Percentiles rank a stretch among this genome's conserved stretches.
Conservation (phyloP, 768 basidiomycete genomes). For the Leucosporidium scottii region DNA sequence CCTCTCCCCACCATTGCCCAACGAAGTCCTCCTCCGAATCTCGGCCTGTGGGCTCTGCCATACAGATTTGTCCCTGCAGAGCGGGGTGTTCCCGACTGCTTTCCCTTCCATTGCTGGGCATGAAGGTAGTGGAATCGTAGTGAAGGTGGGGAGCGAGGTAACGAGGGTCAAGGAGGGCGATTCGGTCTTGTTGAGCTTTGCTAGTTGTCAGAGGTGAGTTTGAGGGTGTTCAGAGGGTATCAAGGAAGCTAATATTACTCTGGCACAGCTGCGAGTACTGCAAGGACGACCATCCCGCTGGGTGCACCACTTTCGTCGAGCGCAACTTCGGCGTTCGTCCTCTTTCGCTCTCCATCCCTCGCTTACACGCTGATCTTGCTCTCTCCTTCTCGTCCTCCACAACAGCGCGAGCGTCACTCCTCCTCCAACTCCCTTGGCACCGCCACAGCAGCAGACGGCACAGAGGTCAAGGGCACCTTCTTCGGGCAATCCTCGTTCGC, state of each 20-base stretch:
- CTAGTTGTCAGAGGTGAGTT: neutral
- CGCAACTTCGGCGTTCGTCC: conserved; percentile 27
- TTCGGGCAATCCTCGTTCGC: conserved; percentile 36
- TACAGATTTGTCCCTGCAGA: conserved; percentile 20
- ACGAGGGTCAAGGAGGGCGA: neutral
- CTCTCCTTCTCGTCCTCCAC: neutral
- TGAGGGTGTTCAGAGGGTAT: neutral
- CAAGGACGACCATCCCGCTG: conserved; percentile 17
- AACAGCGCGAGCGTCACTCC: neutral
- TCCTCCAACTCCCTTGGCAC: no score
- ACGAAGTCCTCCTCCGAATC: conserved; percentile 30
- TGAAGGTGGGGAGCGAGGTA: conserved; percentile 11
- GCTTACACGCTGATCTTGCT: no score
- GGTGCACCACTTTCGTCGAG: conserved; percentile 16
- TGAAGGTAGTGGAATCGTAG: conserved; percentile 22
- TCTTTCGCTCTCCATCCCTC: neutral
- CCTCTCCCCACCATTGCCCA: conserved; percentile 15
- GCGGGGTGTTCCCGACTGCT: conserved; percentile 8
- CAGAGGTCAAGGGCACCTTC: conserved; percentile 21
- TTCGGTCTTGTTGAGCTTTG: neutral
- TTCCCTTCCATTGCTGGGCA: conserved; percentile 21
- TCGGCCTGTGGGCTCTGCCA: conserved; percentile 21
- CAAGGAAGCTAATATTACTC: conserved; percentile 29
- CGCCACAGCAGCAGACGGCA: no score
- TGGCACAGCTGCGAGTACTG: conserved; percentile 25